Conservation (phyloP, 306 rosid species). For the Vicia faba region DNA sequence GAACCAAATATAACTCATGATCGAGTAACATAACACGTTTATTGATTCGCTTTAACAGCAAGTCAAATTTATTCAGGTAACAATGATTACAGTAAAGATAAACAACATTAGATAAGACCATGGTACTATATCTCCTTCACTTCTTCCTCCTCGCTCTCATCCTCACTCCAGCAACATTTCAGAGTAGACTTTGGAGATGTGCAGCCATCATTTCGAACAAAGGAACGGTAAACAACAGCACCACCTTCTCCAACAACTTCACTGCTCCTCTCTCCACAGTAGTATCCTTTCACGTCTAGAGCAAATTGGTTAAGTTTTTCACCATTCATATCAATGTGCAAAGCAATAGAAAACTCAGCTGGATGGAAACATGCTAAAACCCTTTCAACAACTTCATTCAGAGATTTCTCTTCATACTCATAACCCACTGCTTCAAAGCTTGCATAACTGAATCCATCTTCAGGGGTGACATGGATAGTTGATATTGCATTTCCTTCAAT, state of each 20-base stretch:
- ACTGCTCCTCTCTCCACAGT: slow-evolving; percentile 44
- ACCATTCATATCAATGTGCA: too few relatives aligned
- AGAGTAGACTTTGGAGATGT: slow-evolving; percentile 83
- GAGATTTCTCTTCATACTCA: slow-evolving; percentile 27
- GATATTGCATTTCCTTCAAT: slow-evolving; percentile 79
- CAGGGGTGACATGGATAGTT: slow-evolving; percentile 90
- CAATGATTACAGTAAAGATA: too few relatives aligned
- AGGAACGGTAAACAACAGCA: slow-evolving; percentile 46
- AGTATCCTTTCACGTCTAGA: slow-evolving; percentile 58
- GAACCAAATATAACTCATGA: too few relatives aligned
- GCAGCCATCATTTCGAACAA: slow-evolving; percentile 23
- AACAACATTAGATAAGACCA: neutral
- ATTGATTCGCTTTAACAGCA: too few relatives aligned
- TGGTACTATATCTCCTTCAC: slow-evolving; percentile 45
- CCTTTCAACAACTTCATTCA: too few relatives aligned
- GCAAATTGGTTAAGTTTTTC: slow-evolving; percentile 40
- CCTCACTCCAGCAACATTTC: slow-evolving; percentile 79
- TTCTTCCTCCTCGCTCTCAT: slow-evolving; percentile 72
- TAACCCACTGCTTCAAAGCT: slow-evolving; percentile 90
- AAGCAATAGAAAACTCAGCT: too few relatives aligned
- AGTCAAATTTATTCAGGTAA: too few relatives aligned
- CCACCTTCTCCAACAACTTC: slow-evolving; percentile 67
- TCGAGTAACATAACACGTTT: neutral
- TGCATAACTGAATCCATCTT: slow-evolving; percentile 94
- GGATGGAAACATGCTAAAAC: too few relatives aligned